These are phyloP conservation scores for Epichloe festucae DNA, from an alignment of 2,329 filamentous ascomycete species.

Conservation along the genomic window DNA sequence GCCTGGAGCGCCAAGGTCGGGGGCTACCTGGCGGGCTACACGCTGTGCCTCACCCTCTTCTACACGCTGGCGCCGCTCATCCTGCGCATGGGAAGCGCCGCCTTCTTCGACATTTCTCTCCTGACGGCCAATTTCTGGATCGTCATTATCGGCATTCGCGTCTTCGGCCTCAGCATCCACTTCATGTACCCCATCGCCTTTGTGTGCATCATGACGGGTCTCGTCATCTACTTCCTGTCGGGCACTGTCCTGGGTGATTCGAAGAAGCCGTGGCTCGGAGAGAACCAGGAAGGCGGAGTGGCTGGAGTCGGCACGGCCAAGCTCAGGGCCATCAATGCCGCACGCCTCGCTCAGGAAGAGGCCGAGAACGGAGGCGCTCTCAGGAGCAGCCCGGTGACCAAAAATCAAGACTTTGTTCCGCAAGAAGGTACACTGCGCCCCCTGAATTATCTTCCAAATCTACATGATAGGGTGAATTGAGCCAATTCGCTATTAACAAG, in stretches of 20 bases:
- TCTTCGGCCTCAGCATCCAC: slow-evolving; percentile 70
- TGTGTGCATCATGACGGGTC: slow-evolving; percentile 75
- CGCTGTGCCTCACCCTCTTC: slow-evolving; percentile 68
- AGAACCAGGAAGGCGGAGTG: slow-evolving; percentile 70
- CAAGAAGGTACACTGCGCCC: neutral
- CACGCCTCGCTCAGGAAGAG: slow-evolving; percentile 27
- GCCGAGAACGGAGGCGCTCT: slow-evolving; percentile 13
- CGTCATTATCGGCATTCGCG: slow-evolving; percentile 76
- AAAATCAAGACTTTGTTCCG: slow-evolving; percentile 1
- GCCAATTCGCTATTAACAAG: too few relatives aligned
- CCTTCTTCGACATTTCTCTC: slow-evolving; percentile 93
- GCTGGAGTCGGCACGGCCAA: slow-evolving; percentile 77
- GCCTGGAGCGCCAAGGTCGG: slow-evolving; percentile 32
- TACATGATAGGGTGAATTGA: too few relatives aligned
- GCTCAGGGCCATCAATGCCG: slow-evolving; percentile 53
- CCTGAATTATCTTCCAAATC: too few relatives aligned
- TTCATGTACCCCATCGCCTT: slow-evolving; percentile 95
- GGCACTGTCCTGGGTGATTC: slow-evolving; percentile 75
- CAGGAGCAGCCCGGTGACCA: neutral
- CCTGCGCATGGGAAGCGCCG: slow-evolving; percentile 78
- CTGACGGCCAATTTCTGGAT: slow-evolving; percentile 97
- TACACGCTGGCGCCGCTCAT: slow-evolving; percentile 80
- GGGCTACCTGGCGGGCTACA: slow-evolving; percentile 84
- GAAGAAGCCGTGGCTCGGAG: slow-evolving; percentile 88
- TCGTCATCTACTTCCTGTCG: slow-evolving; percentile 77